Base-by-base conservation (phyloP, 495 filamentous ascomycete species). In the Trichoderma gamsii region DNA sequence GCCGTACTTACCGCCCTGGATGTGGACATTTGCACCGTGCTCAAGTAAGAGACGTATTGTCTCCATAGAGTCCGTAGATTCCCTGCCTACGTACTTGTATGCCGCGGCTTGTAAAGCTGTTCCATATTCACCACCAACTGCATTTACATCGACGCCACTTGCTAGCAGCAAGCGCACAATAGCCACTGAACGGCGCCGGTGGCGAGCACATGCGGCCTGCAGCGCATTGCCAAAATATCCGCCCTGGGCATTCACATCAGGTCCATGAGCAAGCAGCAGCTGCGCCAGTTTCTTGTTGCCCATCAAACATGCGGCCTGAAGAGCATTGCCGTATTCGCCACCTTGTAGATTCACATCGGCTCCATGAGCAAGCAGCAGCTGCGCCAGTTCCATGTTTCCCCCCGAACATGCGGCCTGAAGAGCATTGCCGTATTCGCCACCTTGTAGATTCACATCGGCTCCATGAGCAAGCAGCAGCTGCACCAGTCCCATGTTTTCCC, bases 1-100 rank as follows among this genome's bases (percentile, higher is more conserved):
- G 44, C 73, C 73, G 56, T 70, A 72, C 4, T 35, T 5, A 41
- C 71, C 68, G 11, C 68, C 70, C 32, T 63, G 66, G 13, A 64
- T 44, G 65, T 77, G 73, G 43, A 73, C 46, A 41, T 75, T 65
- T 56, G 71, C 69, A 46, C 70, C 72, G 73, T 69, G 25, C 71
- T 69, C 44, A 18, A 75, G 56, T 29, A 76, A 64, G 8, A 73
- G 44, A 38, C 56, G 12, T 69, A n/a, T 23, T 61, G n/a, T n/a
- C n/a, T n/a, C n/a, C n/a, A n/a, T n/a, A n/a, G n/a, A n/a, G n/a
- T n/a, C n/a, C n/a, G n/a, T n/a, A n/a, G n/a, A n/a, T n/a, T n/a
- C n/a, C n/a, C n/a, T n/a, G n/a, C n/a, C n/a, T n/a, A n/a, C n/a
- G n/a, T n/a, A n/a, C n/a, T n/a, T n/a, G n/a, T n/a, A n/a, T n/a